phyloP scores from a whole-genome alignment of 2,329 filamentous ascomycete species.

The Stachybotrys chlorohalonatus region DNA sequence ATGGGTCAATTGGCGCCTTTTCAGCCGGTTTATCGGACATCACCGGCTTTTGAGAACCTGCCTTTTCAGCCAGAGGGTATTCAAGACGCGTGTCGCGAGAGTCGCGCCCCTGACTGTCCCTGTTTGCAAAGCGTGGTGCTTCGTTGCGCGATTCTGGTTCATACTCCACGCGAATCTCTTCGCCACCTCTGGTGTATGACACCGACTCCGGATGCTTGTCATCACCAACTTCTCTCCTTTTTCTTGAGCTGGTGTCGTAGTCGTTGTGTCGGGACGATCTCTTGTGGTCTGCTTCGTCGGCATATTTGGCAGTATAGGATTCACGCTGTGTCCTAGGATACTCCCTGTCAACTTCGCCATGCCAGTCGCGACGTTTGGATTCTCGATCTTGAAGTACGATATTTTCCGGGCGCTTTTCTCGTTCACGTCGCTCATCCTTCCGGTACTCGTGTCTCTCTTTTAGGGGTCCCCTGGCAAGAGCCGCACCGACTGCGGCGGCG shows the following conservation, averaged over 20 bases:
- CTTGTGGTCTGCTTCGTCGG: slow-evolving; percentile 18
- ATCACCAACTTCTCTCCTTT: slow-evolving; percentile 16
- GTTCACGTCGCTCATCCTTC: slow-evolving; percentile 8
- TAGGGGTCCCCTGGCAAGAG: slow-evolving; percentile 9
- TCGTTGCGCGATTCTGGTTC: slow-evolving; percentile 18
- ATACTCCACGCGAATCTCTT: slow-evolving; percentile 17
- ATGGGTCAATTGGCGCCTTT: slow-evolving; percentile 40
- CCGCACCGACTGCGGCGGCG: slow-evolving; percentile 36
- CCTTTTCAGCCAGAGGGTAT: slow-evolving; percentile 15
- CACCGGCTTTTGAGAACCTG: slow-evolving; percentile 18
- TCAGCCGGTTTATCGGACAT: slow-evolving; percentile 12
- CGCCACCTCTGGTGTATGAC: slow-evolving; percentile 11
- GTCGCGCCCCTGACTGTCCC: slow-evolving; percentile 13
- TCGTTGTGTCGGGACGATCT: slow-evolving; percentile 22
- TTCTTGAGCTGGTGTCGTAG: slow-evolving; percentile 16
- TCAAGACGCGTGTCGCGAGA: slow-evolving; percentile 17
- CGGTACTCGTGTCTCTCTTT: slow-evolving; percentile 5
- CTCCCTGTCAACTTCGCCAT: slow-evolving; percentile 13
- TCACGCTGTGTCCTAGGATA: slow-evolving; percentile 20
- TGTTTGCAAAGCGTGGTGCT: slow-evolving; percentile 11
- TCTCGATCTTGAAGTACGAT: slow-evolving; percentile 9
- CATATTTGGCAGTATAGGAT: slow-evolving; percentile 16
- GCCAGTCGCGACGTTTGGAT: slow-evolving; percentile 8
- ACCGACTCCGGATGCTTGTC: slow-evolving; percentile 13
- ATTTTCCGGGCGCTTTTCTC: slow-evolving; percentile 6